Conservation (phyloP, 441 rosid species). For the Populus hybrid region DNA sequence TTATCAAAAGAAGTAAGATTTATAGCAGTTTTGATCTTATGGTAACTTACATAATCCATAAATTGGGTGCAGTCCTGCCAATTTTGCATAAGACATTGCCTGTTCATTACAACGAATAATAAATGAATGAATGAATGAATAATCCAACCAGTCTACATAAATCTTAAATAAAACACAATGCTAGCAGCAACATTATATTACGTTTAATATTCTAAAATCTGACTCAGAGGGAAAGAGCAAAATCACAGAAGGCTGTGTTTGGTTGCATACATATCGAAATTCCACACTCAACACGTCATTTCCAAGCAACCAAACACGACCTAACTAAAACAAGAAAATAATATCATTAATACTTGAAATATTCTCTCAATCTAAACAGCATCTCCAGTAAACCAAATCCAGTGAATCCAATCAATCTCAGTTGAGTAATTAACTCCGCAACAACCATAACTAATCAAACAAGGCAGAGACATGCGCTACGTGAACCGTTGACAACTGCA, state of each 20-base stretch:
- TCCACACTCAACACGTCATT: not conserved
- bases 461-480: not conserved
- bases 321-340: not conserved
- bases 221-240: not conserved
- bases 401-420: not conserved
- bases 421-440: not conserved
- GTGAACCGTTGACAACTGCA: not conserved
- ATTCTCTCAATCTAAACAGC: not conserved
- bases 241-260: not conserved
- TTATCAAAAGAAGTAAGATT: not conserved
- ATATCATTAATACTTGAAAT: not conserved
- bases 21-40: not conserved
- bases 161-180: not conserved
- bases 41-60: conserved; percentile 84
- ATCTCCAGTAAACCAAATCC: not conserved
- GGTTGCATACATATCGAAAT: not conserved
- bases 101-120: conserved; percentile 38
- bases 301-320: not conserved
- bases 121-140: not conserved
- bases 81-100: conserved; percentile 96
- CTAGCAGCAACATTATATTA: not conserved
- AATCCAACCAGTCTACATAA: conserved; percentile 7
- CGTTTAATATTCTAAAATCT: not conserved
- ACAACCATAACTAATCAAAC: conserved; percentile 7
- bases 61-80: conserved; percentile 86